These are phyloP conservation scores for Elsinoe ampelina DNA, from an alignment of 2,329 filamentous ascomycete species.

Conservation along the genomic window DNA sequence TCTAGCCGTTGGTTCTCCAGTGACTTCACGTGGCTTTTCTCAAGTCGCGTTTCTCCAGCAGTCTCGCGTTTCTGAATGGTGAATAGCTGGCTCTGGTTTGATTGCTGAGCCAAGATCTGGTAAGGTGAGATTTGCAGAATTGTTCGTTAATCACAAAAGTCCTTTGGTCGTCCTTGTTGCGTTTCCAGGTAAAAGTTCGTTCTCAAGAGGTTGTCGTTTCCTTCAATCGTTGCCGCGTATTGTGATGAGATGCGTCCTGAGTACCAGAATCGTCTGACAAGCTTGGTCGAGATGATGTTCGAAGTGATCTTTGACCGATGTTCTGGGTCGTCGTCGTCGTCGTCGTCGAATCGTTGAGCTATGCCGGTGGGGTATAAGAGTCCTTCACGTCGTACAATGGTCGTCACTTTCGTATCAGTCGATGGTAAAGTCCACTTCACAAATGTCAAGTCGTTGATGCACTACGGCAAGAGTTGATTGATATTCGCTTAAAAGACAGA, in stretches of 20 bases:
- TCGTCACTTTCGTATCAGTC: not conserved
- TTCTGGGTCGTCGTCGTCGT: too few species aligned
- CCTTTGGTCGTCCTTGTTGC: not conserved
- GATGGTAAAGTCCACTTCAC: not conserved
- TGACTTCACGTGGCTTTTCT: not conserved
- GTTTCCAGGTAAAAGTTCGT: not conserved
- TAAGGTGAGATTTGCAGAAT: slow-evolving; percentile 7
- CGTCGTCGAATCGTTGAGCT: too few species aligned
- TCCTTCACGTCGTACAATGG: not conserved
- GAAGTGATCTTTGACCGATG: too few species aligned
- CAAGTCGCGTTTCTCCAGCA: not conserved
- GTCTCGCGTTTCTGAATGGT: not conserved
- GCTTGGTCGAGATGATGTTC: too few species aligned
- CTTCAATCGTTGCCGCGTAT: not conserved
- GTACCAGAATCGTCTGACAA: too few species aligned
- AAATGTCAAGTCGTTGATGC: not conserved
- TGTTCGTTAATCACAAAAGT: not conserved
- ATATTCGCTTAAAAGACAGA: not conserved
- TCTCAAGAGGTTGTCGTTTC: not conserved
- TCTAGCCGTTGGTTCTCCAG: not conserved
- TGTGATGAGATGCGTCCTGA: too few species aligned
- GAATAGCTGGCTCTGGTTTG: slow-evolving; percentile 1
- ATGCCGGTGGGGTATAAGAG: not conserved
- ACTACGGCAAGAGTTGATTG: not conserved
- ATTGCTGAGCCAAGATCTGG: not conserved